Percentiles rank a stretch among this genome's conserved stretches.
phyloP scores from a whole-genome alignment of 331 rosid species.

The Phaseolus coccineus region DNA sequence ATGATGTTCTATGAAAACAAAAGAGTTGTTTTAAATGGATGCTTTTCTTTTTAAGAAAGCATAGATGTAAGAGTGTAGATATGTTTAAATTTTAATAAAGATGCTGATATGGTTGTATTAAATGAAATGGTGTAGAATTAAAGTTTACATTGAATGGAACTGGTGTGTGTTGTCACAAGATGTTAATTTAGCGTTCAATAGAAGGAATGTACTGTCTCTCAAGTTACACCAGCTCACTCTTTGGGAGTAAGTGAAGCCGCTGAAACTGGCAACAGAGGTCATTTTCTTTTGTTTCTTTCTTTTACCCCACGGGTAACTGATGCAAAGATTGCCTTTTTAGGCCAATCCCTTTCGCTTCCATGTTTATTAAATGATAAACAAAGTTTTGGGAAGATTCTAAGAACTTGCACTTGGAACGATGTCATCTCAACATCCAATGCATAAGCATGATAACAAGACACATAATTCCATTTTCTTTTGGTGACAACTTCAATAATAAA shows the following conservation, averaged over 20 bases:
- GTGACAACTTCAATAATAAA: conserved; percentile 10
- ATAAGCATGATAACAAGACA: conserved; percentile 35
- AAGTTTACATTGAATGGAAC: not conserved
- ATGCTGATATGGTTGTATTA: not conserved
- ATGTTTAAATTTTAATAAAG: not conserved
- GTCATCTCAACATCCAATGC: conserved; percentile 48
- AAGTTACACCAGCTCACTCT: conserved; percentile 41
- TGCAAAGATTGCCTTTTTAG: conserved; percentile 40
- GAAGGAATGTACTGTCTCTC: conserved; percentile 42
- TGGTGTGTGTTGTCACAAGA: not conserved
- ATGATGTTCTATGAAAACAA: not conserved
- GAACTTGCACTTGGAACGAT: conserved; percentile 46
- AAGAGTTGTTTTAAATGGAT: not conserved
- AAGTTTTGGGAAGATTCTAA: conserved; percentile 62
- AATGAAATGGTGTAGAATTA: not conserved
- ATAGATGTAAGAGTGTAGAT: not conserved
- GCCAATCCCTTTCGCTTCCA: conserved; percentile 44
- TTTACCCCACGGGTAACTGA: conserved; percentile 31
- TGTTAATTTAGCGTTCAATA: conserved; percentile 46
- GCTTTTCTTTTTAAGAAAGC: not conserved
- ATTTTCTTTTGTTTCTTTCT: conserved; percentile 42
- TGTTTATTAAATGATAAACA: conserved; percentile 40
- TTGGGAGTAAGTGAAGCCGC: conserved; percentile 46
- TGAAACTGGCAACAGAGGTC: conserved; percentile 52
- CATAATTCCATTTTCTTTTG: not conserved